Evolutionary conservation across 331 rosid genomes (phyloP).

Genomic region (Acacia pycnantha): DNA sequence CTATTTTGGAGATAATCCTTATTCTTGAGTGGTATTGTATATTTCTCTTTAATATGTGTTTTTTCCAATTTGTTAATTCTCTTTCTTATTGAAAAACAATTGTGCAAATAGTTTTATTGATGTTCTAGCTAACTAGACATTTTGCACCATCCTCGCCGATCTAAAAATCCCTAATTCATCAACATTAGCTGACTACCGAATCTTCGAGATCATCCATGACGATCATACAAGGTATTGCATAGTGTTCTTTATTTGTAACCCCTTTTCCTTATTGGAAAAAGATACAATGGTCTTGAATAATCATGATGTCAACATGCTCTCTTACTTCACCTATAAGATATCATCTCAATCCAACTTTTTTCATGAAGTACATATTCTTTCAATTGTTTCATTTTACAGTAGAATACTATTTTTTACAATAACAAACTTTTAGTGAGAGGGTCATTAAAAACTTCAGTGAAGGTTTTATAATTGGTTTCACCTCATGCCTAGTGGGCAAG

Average conservation of each 20-base stretch:
- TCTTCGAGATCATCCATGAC: too few relatives aligned
- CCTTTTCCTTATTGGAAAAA: background rate
- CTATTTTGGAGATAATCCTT: background rate
- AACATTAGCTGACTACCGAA: too few relatives aligned
- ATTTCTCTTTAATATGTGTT: background rate
- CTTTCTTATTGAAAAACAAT: too few relatives aligned
- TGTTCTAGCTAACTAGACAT: too few relatives aligned
- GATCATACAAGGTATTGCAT: background rate
- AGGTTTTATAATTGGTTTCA: background rate
- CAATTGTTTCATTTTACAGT: background rate
- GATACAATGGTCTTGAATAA: background rate
- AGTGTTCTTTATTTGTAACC: background rate
- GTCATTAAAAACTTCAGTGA: background rate
- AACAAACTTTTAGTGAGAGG: background rate
- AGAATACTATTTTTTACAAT: background rate
- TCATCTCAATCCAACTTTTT: background rate
- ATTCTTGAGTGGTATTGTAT: background rate
- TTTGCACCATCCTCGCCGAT: too few relatives aligned
- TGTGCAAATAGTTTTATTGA: too few relatives aligned
- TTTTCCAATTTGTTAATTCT: too few relatives aligned
- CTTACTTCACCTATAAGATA: background rate
- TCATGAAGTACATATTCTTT: background rate
- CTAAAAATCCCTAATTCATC: too few relatives aligned
- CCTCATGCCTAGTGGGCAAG: constrained; percentile 13
- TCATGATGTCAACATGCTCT: background rate